Evolutionary conservation across 2,329 filamentous ascomycete genomes (phyloP).

Genomic region (Nigrospora sphaerica): DNA sequence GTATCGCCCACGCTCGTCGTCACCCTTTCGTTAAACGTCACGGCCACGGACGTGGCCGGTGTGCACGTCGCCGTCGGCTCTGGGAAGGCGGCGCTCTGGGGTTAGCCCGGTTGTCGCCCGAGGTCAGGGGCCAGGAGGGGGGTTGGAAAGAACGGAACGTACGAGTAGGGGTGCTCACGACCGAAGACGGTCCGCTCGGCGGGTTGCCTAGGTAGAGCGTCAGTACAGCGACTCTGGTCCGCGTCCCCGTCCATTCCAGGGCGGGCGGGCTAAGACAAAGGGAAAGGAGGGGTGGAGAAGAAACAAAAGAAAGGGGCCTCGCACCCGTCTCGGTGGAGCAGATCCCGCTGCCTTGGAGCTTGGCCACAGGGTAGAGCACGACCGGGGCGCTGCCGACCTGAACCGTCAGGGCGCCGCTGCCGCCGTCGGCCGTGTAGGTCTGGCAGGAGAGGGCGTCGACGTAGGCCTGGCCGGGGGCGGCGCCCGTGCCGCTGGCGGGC

Average conservation of each 20-base stretch:
- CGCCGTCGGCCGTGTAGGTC: constrained; percentile 27
- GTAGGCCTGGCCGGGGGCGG: constrained; percentile 21
- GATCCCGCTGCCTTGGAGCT: constrained; percentile 6
- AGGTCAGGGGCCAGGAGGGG: too few species aligned
- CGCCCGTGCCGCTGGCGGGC: constrained; percentile 28
- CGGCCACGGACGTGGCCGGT: constrained; percentile 21
- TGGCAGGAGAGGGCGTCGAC: constrained; percentile 37
- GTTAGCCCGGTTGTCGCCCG: too few species aligned
- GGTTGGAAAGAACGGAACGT: too few species aligned
- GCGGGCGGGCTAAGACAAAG: too few species aligned
- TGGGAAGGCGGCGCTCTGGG: too few species aligned
- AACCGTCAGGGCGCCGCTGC: background rate
- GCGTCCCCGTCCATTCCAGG: too few species aligned
- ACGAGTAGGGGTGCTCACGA: too few species aligned
- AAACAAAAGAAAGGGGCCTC: too few species aligned
- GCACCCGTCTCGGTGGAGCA: background rate
- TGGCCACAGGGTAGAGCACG: background rate
- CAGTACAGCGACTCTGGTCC: too few species aligned
- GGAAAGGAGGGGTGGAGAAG: too few species aligned
- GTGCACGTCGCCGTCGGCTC: background rate
- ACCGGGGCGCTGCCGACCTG: background rate
- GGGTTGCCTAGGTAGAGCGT: too few species aligned
- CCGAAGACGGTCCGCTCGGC: too few species aligned
- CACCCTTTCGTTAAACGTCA: constrained; percentile 40
- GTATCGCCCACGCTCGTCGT: constrained; percentile 37